Base-by-base conservation (phyloP, 768 basidiomycete genomes). In the Nidularia sp. region DNA sequence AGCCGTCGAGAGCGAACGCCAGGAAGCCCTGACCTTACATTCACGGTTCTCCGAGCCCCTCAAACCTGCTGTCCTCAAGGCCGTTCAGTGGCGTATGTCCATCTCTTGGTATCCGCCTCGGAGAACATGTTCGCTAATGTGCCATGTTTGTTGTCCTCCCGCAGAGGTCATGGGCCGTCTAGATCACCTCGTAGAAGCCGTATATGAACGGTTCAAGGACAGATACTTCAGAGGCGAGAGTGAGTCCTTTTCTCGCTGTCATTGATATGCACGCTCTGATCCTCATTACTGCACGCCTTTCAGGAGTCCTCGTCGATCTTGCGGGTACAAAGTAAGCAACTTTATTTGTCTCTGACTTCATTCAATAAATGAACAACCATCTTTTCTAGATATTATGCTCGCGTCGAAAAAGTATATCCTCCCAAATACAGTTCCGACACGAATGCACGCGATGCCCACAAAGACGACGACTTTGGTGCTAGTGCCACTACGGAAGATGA, bases 151-250 rank as follows among this genome's bases (percentile, higher is more conserved):
- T 3, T 29, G 25, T 29, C 25, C 25, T 29, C 25, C 25, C 57
- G 35, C 69, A 97, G 95, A 97, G 86, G 91, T 98, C 59, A 89
- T 98, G 70, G 96, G 97, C 45, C 88, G 97, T 53, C 76, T 98
- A 50, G 96, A 99, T 71, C 90, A 90, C 62, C 77, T 99, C 15
- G 93, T 96, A 13, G 97, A 99, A 67, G 86, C 88, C 47, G 90
- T 98, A 36, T 97, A 85, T 62, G 95, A 98, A 57, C 88, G 97
- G 49, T 98, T 93, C 79, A 93, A 94, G 62, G 90, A 98, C 72
- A 83, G 97, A 32, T 99, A 93, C 70, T 98, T 93, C 69, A 73
- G 80, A 42, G 86, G 84, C 59, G 97, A 99, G 71, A 87, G 93
- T 95, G 62, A 54, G 93, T 83, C 52, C 44, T 49, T 51, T 51